Evolutionary conservation across 2,329 filamentous ascomycete species (phyloP).

Genomic region (Talaromyces amestolkiae): DNA sequence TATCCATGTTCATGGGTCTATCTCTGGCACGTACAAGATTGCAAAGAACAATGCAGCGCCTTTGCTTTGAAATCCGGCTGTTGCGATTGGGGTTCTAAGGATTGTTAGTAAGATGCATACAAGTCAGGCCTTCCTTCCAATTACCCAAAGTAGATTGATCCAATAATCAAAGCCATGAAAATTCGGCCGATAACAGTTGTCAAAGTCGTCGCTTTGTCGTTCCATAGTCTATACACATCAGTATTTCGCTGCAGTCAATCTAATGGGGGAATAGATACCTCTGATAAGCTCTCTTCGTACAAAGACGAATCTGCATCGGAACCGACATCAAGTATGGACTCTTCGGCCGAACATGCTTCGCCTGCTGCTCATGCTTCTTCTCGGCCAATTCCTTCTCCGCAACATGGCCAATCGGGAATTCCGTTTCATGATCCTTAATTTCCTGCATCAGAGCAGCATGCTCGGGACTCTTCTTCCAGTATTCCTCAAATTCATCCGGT

Average conservation of each 20-base stretch:
- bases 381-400: conserved; percentile 32
- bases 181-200: conserved; percentile 64
- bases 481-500: conserved; percentile 55
- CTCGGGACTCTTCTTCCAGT: conserved; percentile 44
- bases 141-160: conserved; percentile 62
- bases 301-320: conserved; percentile 69
- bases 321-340: conserved; percentile 76
- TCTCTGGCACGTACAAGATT: conserved; percentile 59
- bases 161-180: conserved; percentile 71
- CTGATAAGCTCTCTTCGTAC: conserved; percentile 19
- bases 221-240: conserved; percentile 38
- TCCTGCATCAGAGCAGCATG: conserved; percentile 34
- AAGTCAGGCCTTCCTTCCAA: neutral
- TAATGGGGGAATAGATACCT: neutral
- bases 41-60: conserved; percentile 83
- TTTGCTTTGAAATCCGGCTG: conserved; percentile 72
- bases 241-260: neutral
- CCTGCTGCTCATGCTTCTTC: conserved; percentile 26
- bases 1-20: neutral
- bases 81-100: conserved; percentile 41
- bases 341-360: conserved; percentile 37
- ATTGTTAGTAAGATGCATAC: neutral
- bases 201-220: conserved; percentile 72
- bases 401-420: conserved; percentile 34
- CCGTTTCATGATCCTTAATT: conserved; percentile 33